Evolutionary conservation across 345 rosid genomes (phyloP).

Genomic region (Zanthoxylum bungeanum): DNA sequence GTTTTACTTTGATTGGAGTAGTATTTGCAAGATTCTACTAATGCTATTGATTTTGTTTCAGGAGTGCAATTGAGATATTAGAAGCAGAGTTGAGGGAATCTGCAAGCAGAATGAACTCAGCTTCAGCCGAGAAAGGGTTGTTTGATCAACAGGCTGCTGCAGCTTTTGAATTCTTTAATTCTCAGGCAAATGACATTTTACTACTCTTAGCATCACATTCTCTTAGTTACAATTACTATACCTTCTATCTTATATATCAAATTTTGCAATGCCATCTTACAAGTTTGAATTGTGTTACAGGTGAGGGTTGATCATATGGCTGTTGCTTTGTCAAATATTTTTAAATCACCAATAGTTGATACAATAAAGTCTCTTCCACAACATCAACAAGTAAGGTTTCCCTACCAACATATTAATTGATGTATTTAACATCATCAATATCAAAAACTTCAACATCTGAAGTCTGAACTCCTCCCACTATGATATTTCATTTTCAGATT

Average conservation of each 20-base stretch:
- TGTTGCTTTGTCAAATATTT: slow-evolving; percentile 78
- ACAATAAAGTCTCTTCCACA: slow-evolving; percentile 91
- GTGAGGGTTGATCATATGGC: slow-evolving; percentile 85
- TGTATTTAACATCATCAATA: neutral
- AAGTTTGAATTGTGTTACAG: slow-evolving; percentile 30
- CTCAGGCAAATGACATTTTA: slow-evolving; percentile 26
- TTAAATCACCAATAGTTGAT: slow-evolving; percentile 71
- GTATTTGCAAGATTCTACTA: neutral
- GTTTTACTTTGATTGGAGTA: slow-evolving; percentile 4
- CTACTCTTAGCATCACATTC: neutral
- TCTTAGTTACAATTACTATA: neutral
- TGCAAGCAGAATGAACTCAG: slow-evolving; percentile 17
- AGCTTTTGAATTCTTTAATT: slow-evolving; percentile 20
- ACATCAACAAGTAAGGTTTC: slow-evolving; percentile 80
- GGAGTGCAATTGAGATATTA: slow-evolving; percentile 77
- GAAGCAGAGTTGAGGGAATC: slow-evolving; percentile 63
- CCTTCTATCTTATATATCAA: neutral
- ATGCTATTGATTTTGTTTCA: slow-evolving; percentile 25
- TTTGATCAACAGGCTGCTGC: slow-evolving; percentile 23
- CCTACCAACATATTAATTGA: neutral
- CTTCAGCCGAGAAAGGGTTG: slow-evolving; percentile 23
- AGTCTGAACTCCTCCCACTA: neutral
- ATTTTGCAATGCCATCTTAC: neutral
- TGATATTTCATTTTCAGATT: slow-evolving; percentile 42
- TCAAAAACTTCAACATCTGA: no score